These are phyloP conservation scores for Sicyos baderoa DNA, from an alignment of 306 rosid genomes.

Conservation along the genomic window DNA sequence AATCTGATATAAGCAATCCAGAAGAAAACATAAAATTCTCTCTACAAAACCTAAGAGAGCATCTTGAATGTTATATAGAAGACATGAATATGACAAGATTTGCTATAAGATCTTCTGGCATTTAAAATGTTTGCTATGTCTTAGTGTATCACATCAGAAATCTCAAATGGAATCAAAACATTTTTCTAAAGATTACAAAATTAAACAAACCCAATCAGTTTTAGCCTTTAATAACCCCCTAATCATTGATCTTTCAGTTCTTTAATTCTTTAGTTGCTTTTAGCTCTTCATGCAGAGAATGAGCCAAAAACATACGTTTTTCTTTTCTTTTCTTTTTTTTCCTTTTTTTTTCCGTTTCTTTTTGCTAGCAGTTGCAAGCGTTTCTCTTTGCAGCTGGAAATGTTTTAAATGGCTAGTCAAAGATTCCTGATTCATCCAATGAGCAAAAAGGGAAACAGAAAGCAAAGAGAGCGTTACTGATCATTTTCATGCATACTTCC, in stretches of 20 bases:
- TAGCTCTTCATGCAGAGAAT: constrained; percentile 18
- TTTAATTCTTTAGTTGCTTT: constrained; percentile 6
- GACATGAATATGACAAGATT: constrained; percentile 12
- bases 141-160: neutral
- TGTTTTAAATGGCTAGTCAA: constrained; percentile 13
- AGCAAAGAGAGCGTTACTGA: constrained; percentile 13
- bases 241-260: constrained; percentile 12
- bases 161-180: neutral
- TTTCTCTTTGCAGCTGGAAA: constrained; percentile 9
- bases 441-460: constrained; percentile 11
- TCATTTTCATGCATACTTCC: constrained; percentile 1
- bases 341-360: neutral
- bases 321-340: neutral
- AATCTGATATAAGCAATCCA: neutral
- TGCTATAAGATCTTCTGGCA: neutral
- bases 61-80: neutral
- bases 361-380: constrained; percentile 11
- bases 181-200: neutral
- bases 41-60: constrained; percentile 5
- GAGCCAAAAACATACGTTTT: constrained; percentile 14
- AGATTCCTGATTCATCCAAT: constrained; percentile 14
- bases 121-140: neutral
- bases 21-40: neutral
- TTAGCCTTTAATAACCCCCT: neutral
- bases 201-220: neutral